Percentiles rank a stretch among this genome's conserved stretches.
Evolutionary conservation across 2,329 filamentous ascomycete genomes (phyloP).

Genomic region (Fusarium tjaetaba): DNA sequence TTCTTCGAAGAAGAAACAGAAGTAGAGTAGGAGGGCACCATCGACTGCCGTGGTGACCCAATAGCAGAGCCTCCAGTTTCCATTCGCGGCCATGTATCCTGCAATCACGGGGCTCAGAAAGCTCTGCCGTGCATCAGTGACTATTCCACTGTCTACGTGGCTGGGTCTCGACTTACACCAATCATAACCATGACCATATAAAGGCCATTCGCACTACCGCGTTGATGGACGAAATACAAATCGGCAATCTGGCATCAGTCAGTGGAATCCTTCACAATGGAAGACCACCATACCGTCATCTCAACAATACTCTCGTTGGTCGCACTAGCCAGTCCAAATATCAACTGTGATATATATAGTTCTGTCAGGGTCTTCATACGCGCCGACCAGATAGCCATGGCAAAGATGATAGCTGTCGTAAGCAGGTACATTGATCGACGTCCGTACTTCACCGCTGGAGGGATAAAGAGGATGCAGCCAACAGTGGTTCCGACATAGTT

Average conservation of each 20-base stretch:
- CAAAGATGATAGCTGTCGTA: constrained; percentile 10
- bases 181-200: constrained; percentile 45
- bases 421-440: constrained; percentile 44
- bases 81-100: constrained; percentile 37
- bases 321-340: constrained; percentile 48
- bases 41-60: constrained; percentile 31
- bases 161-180: constrained; percentile 19
- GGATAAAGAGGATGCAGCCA: constrained; percentile 45
- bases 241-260: constrained; percentile 36
- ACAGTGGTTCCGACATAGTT: constrained; percentile 44
- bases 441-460: constrained; percentile 47
- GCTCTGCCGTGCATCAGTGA: neutral
- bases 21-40: constrained; percentile 12
- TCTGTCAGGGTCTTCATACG: neutral
- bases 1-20: constrained; percentile 40
- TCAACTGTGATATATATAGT: constrained; percentile 8
- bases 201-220: constrained; percentile 42
- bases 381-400: constrained; percentile 2
- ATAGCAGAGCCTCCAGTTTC: constrained; percentile 44
- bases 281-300: constrained; percentile 43
- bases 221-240: constrained; percentile 45
- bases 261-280: neutral
- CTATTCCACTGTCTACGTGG: rapidly evolving
- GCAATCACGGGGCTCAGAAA: constrained; percentile 45
- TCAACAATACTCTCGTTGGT: constrained; percentile 50